These are phyloP conservation scores for Penstemon davidsonii DNA, from an alignment of 257 asterid genomes.

Conservation along the genomic window DNA sequence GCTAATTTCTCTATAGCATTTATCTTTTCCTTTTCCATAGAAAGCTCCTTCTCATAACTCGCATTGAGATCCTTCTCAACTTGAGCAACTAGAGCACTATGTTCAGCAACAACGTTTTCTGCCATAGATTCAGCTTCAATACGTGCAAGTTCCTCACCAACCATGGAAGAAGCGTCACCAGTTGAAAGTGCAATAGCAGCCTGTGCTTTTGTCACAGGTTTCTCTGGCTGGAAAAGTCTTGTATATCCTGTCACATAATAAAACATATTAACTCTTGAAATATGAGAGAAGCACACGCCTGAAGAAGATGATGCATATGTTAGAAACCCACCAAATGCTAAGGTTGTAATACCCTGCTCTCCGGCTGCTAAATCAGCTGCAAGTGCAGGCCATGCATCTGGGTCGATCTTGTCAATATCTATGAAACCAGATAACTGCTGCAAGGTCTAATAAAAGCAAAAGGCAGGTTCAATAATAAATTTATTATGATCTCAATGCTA, in stretches of 20 bases:
- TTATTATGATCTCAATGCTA: constrained; percentile 20
- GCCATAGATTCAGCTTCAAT: constrained; percentile 98
- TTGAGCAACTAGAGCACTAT: constrained; percentile 82
- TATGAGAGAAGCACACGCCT: constrained; percentile 21
- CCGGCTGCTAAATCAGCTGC: constrained; percentile 85
- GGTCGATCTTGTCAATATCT: constrained; percentile 85
- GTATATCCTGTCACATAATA: constrained; percentile 69
- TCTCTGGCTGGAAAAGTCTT: constrained; percentile 93
- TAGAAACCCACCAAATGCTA: constrained; percentile 79
- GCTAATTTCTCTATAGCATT: constrained; percentile 75
- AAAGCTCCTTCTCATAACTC: constrained; percentile 70
- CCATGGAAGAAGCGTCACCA: constrained; percentile 80
- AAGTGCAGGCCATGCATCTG: constrained; percentile 98
- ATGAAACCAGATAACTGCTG: constrained; percentile 90
- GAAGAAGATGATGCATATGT: constrained; percentile 7
- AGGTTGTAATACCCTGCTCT: constrained; percentile 84
- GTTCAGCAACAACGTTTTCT: constrained; percentile 95
- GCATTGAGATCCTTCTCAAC: constrained; percentile 87
- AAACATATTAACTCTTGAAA: constrained; percentile 1
- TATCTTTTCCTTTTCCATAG: constrained; percentile 72
- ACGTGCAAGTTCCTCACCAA: constrained; percentile 91
- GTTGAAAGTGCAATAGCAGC: constrained; percentile 92
- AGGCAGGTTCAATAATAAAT: constrained; percentile 20
- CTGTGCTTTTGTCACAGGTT: constrained; percentile 98
- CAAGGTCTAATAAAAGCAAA: constrained; percentile 52